phyloP scores from a whole-genome alignment of 495 filamentous ascomycete genomes.

The Aspergillus hancockii region DNA sequence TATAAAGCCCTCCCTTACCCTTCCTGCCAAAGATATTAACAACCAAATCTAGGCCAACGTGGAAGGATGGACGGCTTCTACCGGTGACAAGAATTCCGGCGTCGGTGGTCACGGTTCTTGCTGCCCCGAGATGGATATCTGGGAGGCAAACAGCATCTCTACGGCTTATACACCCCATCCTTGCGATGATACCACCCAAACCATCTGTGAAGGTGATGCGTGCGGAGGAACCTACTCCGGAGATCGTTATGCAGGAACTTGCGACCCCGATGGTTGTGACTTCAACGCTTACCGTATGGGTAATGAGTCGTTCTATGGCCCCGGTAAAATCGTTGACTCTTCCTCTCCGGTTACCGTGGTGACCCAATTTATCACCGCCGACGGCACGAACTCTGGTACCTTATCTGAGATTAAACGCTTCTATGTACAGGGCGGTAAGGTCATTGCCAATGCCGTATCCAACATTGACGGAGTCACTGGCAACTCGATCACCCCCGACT shows the following conservation, averaged over 20 bases:
- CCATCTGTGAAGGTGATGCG: constrained; percentile 55
- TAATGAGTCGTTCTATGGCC: constrained; percentile 61
- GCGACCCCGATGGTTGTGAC: constrained; percentile 75
- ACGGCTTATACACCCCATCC: constrained; percentile 62
- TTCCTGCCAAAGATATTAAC: constrained; percentile 11
- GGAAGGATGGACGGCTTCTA: constrained; percentile 56
- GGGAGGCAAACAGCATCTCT: constrained; percentile 63
- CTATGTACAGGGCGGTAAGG: constrained; percentile 66
- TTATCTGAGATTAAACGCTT: constrained; percentile 65
- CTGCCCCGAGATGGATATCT: constrained; percentile 73
- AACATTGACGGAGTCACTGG: constrained; percentile 52
- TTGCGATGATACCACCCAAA: constrained; percentile 53
- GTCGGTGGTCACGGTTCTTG: constrained; percentile 59
- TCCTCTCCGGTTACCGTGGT: constrained; percentile 61
- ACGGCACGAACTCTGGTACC: constrained; percentile 49
- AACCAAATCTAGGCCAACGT: constrained; percentile 43
- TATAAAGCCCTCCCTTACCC: constrained; percentile 8
- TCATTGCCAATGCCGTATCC: constrained; percentile 57
- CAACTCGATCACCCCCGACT: constrained; percentile 58
- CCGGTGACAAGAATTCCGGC: constrained; percentile 58
- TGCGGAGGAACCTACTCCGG: constrained; percentile 51
- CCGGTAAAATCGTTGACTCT: constrained; percentile 61
- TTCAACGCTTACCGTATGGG: constrained; percentile 73
- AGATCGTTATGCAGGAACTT: constrained; percentile 50
- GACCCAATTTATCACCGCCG: constrained; percentile 64